Conservation (phyloP, 2,329 filamentous ascomycete species). For the Botryotinia narcissicola region DNA sequence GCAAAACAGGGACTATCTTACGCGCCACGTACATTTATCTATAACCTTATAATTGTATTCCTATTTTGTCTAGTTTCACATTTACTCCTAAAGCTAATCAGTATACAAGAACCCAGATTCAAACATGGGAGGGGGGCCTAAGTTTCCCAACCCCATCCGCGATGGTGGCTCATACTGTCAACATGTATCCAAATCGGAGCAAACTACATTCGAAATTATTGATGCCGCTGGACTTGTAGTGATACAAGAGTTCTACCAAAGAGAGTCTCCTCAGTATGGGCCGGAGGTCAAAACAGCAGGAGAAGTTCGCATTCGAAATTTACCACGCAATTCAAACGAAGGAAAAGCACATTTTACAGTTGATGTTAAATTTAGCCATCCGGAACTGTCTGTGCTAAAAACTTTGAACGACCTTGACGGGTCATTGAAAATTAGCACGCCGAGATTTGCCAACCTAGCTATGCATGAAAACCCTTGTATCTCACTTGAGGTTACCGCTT, state of each 20-base stretch:
- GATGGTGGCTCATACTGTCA: conserved; percentile 29
- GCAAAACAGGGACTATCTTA: neutral
- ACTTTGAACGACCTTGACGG: conserved; percentile 29
- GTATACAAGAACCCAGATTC: neutral
- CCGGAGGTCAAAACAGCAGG: conserved; percentile 29
- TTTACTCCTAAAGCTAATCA: neutral
- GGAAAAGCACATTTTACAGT: conserved; percentile 31
- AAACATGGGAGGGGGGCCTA: conserved; percentile 5
- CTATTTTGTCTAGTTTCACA: neutral
- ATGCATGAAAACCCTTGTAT: conserved; percentile 29
- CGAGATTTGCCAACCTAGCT: conserved; percentile 25
- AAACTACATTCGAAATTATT: conserved; percentile 28
- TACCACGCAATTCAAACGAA: conserved; percentile 27
- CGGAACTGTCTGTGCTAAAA: conserved; percentile 24
- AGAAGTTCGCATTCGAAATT: conserved; percentile 31
- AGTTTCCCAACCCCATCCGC: conserved; percentile 20
- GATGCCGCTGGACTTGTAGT: conserved; percentile 28
- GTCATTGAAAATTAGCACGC: conserved; percentile 32
- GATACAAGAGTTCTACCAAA: conserved; percentile 28
- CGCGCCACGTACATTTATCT: neutral
- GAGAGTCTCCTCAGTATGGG: conserved; percentile 17
- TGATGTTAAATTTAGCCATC: conserved; percentile 32
- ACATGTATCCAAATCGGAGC: conserved; percentile 25
- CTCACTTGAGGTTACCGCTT: conserved; percentile 36
- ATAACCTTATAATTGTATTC: too few species aligned